phyloP scores from a whole-genome alignment of 2,329 filamentous ascomycete species.

The Calonectria montana region DNA sequence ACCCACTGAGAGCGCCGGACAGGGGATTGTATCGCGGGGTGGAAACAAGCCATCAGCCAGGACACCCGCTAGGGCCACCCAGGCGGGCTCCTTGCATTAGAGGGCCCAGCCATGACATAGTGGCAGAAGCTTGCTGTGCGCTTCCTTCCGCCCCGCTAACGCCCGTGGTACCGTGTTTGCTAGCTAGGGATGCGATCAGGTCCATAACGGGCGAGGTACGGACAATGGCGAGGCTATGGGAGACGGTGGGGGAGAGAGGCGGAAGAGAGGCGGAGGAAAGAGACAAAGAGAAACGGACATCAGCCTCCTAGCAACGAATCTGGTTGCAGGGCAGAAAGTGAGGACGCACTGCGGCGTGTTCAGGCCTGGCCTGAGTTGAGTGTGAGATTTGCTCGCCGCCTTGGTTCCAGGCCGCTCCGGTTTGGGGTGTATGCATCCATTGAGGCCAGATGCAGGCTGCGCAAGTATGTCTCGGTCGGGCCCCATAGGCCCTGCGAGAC shows the following conservation, averaged over 20 bases:
- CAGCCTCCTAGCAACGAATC: neutral
- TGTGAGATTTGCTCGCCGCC: constrained; percentile 10
- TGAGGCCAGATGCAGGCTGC: constrained; percentile 3
- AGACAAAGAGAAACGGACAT: constrained; percentile 1
- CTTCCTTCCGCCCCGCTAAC: neutral
- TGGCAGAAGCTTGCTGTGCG: neutral
- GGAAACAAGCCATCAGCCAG: constrained; percentile 34
- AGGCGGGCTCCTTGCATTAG: constrained; percentile 33
- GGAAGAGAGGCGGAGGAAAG: neutral
- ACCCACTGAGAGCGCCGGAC: constrained; percentile 24
- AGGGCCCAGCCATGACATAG: constrained; percentile 8
- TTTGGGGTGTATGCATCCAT: constrained; percentile 11
- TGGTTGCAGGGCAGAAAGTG: neutral
- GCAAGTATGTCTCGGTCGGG: constrained; percentile 25
- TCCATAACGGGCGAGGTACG: neutral
- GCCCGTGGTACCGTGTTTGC: neutral
- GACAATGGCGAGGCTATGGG: neutral
- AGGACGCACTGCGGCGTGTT: neutral
- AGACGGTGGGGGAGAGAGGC: neutral
- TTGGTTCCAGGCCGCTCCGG: neutral
- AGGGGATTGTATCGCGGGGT: constrained; percentile 37
- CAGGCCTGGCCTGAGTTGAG: neutral
- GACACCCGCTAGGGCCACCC: constrained; percentile 16
- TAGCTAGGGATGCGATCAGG: neutral
- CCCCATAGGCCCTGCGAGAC: constrained; percentile 14